Conservation (phyloP, 2,329 filamentous ascomycete species). For the Emmonsiellopsis sp. region DNA sequence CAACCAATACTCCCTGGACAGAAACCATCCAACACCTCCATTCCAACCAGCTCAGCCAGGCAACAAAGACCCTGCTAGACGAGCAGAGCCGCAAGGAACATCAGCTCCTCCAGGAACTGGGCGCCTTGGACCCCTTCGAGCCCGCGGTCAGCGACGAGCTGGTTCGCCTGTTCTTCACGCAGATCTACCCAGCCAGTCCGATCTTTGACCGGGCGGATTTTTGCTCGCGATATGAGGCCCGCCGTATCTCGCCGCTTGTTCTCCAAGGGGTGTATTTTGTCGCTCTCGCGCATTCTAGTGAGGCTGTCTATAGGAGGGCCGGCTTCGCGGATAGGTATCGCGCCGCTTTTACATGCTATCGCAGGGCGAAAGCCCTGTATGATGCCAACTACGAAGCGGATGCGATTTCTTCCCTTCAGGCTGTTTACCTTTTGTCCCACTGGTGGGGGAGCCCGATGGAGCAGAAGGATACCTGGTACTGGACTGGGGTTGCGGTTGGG, state of each 20-base stretch:
- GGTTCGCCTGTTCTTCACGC: conserved; percentile 15
- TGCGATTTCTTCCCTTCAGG: conserved; percentile 14
- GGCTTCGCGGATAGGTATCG: conserved; percentile 15
- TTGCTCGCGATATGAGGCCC: conserved; percentile 7
- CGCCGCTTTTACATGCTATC: conserved; percentile 17
- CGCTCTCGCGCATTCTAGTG: conserved; percentile 13
- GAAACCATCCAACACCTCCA: conserved; percentile 14
- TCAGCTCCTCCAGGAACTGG: conserved; percentile 2
- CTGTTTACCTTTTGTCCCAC: conserved; percentile 16
- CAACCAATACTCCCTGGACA: neutral
- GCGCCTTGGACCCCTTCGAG: conserved; percentile 13
- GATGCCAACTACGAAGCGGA: conserved; percentile 20
- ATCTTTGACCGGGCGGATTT: conserved; percentile 16
- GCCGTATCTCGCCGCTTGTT: conserved; percentile 13
- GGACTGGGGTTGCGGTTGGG: conserved; percentile 16
- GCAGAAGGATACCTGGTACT: conserved; percentile 20
- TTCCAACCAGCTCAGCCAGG: conserved; percentile 8
- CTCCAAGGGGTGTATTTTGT: conserved; percentile 16
- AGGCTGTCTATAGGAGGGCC: conserved; percentile 11
- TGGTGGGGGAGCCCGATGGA: conserved; percentile 19
- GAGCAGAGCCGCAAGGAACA: neutral
- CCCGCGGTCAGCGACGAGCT: conserved; percentile 11
- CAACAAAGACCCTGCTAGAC: conserved; percentile 10
- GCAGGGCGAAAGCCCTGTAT: conserved; percentile 18
- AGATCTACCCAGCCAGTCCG: conserved; percentile 11